These are phyloP conservation scores for Escallonia rubra DNA, from an alignment of 129 eudicot species.

Conservation along the genomic window DNA sequence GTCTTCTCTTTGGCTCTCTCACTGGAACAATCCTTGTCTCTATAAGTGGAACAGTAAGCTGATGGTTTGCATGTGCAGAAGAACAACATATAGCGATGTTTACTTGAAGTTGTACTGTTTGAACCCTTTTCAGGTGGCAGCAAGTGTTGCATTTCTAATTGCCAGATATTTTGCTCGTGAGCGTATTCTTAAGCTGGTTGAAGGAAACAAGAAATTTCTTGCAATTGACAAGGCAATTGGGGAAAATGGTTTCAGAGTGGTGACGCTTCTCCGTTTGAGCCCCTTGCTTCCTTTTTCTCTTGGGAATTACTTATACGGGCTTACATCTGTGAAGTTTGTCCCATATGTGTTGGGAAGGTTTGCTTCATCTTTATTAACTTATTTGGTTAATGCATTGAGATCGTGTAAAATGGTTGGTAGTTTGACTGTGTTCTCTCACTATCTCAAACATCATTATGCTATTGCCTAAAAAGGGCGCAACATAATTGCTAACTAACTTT, in stretches of 20 bases:
- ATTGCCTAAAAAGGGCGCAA: too few species aligned
- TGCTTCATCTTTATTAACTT: conserved; percentile 17
- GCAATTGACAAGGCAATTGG: conserved; percentile 99
- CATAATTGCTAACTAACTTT: too few species aligned
- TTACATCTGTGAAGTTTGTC: conserved; percentile 88
- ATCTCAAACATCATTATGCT: too few species aligned
- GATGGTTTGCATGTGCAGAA: conserved; percentile 6
- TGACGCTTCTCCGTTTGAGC: conserved; percentile 96
- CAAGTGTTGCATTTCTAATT: conserved; percentile 87
- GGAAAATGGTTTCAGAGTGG: conserved; percentile 95
- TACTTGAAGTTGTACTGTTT: conserved; percentile 4
- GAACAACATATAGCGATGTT: background rate
- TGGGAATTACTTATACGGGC: conserved; percentile 95
- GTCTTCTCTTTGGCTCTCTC: conserved; percentile 81
- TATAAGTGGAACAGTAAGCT: conserved; percentile 93
- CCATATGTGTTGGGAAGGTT: conserved; percentile 97
- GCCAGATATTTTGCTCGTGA: conserved; percentile 99
- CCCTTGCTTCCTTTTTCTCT: conserved; percentile 98
- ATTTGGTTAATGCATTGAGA: background rate
- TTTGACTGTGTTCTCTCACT: too few species aligned
- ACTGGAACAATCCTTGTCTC: conserved; percentile 95
- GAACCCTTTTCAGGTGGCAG: conserved; percentile 66
- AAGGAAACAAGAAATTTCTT: conserved; percentile 95
- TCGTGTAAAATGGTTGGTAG: background rate
- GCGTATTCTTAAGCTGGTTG: conserved; percentile 90